These are phyloP conservation scores for Triangularia setosa DNA, from an alignment of 2,329 filamentous ascomycete genomes.

Conservation along the genomic window DNA sequence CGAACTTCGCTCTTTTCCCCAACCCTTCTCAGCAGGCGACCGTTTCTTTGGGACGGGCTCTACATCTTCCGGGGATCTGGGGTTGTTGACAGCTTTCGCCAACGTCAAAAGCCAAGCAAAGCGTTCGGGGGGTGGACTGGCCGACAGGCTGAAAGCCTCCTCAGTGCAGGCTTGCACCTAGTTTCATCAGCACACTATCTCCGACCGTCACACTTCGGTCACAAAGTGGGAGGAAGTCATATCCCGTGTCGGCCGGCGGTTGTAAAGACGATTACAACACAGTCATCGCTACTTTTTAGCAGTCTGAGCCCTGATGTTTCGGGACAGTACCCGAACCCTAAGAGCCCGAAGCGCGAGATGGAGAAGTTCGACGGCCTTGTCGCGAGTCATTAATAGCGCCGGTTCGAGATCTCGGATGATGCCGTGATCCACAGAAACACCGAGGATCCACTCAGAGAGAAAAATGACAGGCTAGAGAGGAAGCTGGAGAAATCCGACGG, in stretches of 20 bases:
- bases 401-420: conserved; percentile 13
- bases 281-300: neutral
- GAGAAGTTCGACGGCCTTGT: conserved; percentile 7
- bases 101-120: conserved; percentile 1
- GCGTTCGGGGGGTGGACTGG: conserved; percentile 1
- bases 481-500: neutral
- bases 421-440: conserved; percentile 23
- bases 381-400: conserved; percentile 19
- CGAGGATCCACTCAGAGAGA: conserved; percentile 15
- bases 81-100: neutral
- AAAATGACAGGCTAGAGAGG: neutral
- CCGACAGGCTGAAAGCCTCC: neutral
- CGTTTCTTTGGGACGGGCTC: neutral
- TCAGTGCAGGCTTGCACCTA: neutral
- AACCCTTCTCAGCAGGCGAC: neutral
- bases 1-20: neutral
- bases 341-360: conserved; percentile 18
- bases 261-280: neutral
- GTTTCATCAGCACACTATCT: neutral
- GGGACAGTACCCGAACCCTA: conserved; percentile 9
- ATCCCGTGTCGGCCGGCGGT: neutral
- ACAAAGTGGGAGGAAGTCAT: neutral
- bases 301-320: conserved; percentile 11
- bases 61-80: conserved; percentile 2
- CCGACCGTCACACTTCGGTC: neutral